These are phyloP conservation scores for Warburgia ugandensis DNA, from an alignment of 164 flowering plant genomes.

Conservation along the genomic window DNA sequence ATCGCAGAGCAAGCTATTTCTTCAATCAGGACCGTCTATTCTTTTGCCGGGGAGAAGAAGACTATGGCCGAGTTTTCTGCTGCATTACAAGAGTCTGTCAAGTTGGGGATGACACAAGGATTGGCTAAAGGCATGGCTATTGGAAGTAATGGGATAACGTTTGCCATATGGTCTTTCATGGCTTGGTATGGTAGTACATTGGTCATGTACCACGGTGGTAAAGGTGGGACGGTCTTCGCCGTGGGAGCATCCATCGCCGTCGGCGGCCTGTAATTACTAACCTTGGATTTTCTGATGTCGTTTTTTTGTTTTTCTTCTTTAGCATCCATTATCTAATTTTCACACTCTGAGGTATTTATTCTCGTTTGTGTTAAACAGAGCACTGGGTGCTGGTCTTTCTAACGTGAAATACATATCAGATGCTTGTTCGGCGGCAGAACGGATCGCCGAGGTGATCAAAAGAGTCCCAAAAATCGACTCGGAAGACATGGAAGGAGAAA, in stretches of 20 bases:
- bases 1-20: conserved; percentile 82
- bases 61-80: conserved; percentile 45
- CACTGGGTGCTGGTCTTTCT: conserved; percentile 64
- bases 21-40: conserved; percentile 73
- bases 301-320: no score
- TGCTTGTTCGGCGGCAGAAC: conserved; percentile 59
- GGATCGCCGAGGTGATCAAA: conserved; percentile 57
- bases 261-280: conserved; percentile 64
- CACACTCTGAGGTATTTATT: background rate
- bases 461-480: conserved; percentile 73
- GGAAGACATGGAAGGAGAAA: conserved; percentile 61
- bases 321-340: no score
- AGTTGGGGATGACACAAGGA: conserved; percentile 61
- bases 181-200: conserved; percentile 66
- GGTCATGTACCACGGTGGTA: conserved; percentile 65
- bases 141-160: conserved; percentile 69
- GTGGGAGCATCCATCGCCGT: conserved; percentile 58
- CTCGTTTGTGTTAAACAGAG: conserved; percentile 20
- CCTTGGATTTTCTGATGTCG: no score
- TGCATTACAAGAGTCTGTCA: conserved; percentile 58
- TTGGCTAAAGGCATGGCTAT: conserved; percentile 80
- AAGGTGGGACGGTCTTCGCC: conserved; percentile 74
- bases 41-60: conserved; percentile 71
- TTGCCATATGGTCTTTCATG: conserved; percentile 78
- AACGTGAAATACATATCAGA: conserved; percentile 72